Evolutionary conservation across 129 eudicot genomes (phyloP), one percentile per base, ranked within the genome.

Genomic region (Kitagawia praeruptora): DNA sequence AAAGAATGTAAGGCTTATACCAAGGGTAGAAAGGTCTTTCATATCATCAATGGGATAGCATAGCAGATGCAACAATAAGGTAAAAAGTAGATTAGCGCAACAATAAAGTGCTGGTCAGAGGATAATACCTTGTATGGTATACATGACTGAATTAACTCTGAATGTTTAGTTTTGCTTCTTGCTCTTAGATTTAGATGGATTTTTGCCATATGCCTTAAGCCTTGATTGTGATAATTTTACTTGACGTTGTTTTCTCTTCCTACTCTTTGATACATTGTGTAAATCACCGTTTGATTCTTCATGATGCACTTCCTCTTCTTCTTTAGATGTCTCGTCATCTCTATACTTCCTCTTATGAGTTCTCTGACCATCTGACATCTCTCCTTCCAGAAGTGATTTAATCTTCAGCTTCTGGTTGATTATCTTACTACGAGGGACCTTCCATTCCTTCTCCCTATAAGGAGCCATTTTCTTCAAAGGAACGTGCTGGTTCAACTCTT

Each of bases 381-480:
- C 87, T 45, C 88, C 90, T 37, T 80, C 73, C 44, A 79, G 74
- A 75, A 79, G 49, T 51, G 84, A 76, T 75, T 87, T 93, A 46
- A 31, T 81, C 84, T 47, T 85, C 85, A 85, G 83, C 53, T 89
- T 87, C 14, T 77, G 81, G 53, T 84, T 84, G 64, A 76, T 39
- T 27, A 81, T 84, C 88, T 91, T 86, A 38, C 40, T 78, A 48
- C 78, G 83, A n/a, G 93, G 96, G 70, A 87, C 97, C 88, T 83
- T 77, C 85, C 93, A 94, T 70, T 91, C 97, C 47, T 88, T 84
- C 67, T 94, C 97, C 80, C 88, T 85, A 27, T 94, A 94, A 37
- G 98, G 88, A 15, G 98, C 98, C 77, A 94, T 18, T 80, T 94
- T 94, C 87, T 91, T 94, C 78, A 92, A 82, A 37, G 98, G 83